Conservation (phyloP, 2,329 filamentous ascomycete species). For the Cladosporium sp. region DNA sequence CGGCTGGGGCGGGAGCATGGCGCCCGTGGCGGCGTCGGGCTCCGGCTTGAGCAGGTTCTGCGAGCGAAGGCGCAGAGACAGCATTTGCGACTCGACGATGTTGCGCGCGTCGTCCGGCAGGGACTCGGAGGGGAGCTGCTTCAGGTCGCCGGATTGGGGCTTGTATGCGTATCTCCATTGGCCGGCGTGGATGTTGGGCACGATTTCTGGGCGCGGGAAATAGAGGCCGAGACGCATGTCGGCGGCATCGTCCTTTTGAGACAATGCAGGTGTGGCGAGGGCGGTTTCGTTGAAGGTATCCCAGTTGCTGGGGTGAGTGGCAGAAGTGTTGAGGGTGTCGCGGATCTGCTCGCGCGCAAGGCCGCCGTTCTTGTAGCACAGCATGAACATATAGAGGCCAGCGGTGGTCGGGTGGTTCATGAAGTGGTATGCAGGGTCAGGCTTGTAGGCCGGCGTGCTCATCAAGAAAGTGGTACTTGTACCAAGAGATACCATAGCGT, state of each 20-base stretch:
- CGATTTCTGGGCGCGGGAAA: slow-evolving; percentile 92
- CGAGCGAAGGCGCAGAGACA: slow-evolving; percentile 84
- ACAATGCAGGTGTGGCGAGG: slow-evolving; percentile 64
- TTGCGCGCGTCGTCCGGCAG: slow-evolving; percentile 66
- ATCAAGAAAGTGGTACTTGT: slow-evolving; percentile 97
- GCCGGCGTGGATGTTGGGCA: slow-evolving; percentile 81
- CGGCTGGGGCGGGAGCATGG: slow-evolving; percentile 71
- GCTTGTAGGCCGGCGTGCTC: slow-evolving; percentile 88
- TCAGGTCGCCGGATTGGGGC: slow-evolving; percentile 44
- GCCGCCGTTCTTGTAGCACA: slow-evolving; percentile 98
- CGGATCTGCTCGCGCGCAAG: slow-evolving; percentile 87
- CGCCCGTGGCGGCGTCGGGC: slow-evolving; percentile 40
- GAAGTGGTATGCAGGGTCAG: slow-evolving; percentile 90
- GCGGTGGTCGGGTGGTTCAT: slow-evolving; percentile 94
- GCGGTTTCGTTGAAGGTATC: slow-evolving; percentile 73
- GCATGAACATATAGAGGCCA: slow-evolving; percentile 98
- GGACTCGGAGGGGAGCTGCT: slow-evolving; percentile 39
- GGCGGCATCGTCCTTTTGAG: slow-evolving; percentile 45
- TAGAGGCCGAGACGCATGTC: slow-evolving; percentile 86
- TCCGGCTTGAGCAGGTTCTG: slow-evolving; percentile 61
- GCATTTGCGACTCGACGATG: slow-evolving; percentile 92
- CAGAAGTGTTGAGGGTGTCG: slow-evolving; percentile 64
- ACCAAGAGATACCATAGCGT: slow-evolving; percentile 91
- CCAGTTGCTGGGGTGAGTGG: slow-evolving; percentile 55
- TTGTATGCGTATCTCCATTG: slow-evolving; percentile 77